These are phyloP conservation scores for Hypomyces perniciosus DNA, from an alignment of 2,329 filamentous ascomycete genomes.

Conservation along the genomic window DNA sequence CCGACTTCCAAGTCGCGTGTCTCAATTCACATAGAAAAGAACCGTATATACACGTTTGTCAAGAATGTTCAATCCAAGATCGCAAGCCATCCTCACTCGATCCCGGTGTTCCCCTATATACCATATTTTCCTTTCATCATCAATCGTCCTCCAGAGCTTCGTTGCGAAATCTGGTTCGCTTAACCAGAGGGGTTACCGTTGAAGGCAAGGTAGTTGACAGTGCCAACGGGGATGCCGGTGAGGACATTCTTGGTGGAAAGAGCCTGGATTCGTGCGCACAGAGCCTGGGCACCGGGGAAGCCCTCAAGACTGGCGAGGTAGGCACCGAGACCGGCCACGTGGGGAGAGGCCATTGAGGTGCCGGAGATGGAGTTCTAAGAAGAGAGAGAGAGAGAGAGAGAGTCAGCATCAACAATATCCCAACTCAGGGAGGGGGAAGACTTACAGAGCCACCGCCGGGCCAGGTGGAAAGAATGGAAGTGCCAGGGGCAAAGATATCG, in stretches of 20 bases:
- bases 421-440: not conserved
- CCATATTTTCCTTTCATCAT: not conserved
- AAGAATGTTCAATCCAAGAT: not conserved
- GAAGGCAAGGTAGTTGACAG: constrained; percentile 39
- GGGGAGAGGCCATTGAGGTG: constrained; percentile 40
- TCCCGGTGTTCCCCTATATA: not conserved
- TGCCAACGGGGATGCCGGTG: constrained; percentile 25
- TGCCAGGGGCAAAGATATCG: constrained; percentile 48
- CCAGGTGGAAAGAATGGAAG: constrained; percentile 43
- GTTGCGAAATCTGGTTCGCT: not conserved
- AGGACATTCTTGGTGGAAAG: constrained; percentile 32
- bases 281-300: constrained; percentile 13
- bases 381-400: not conserved
- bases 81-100: not conserved
- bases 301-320: constrained; percentile 40
- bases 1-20: no score
- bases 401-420: not conserved
- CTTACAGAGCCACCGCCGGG: constrained; percentile 30
- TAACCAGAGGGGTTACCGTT: constrained; percentile 31
- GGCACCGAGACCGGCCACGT: constrained; percentile 36
- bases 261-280: constrained; percentile 23
- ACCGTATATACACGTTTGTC: not conserved
- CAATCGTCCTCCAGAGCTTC: not conserved
- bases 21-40: not conserved
- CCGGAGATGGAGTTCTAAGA: constrained; percentile 34